Evolutionary conservation across 768 basidiomycete genomes (phyloP).

Genomic region (Infundibulicybe gibba): DNA sequence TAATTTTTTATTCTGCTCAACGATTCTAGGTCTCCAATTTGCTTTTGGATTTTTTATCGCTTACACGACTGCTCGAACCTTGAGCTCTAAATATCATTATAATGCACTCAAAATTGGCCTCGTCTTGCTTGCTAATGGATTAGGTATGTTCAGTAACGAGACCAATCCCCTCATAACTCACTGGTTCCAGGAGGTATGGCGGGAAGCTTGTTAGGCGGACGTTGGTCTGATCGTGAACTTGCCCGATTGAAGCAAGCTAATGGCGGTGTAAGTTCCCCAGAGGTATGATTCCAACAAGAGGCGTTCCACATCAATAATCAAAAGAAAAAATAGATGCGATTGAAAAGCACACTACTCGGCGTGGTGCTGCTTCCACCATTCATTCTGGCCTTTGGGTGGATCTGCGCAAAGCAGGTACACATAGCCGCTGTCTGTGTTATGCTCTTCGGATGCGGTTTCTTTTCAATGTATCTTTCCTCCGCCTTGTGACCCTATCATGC

Average conservation of each 20-base stretch:
- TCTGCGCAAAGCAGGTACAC: constrained; percentile 56
- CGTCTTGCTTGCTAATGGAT: constrained; percentile 71
- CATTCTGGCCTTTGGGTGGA: constrained; percentile 74
- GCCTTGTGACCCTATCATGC: neutral
- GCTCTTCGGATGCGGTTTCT: constrained; percentile 72
- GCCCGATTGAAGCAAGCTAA: constrained; percentile 32
- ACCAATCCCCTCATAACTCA: neutral
- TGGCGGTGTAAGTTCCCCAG: constrained; percentile 48
- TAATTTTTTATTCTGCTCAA: neutral
- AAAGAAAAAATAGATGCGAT: constrained; percentile 54
- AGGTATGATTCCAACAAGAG: constrained; percentile 29
- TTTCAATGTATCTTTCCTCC: constrained; percentile 54
- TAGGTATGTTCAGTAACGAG: constrained; percentile 37
- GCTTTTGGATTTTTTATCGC: constrained; percentile 67
- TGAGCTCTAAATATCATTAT: constrained; percentile 61
- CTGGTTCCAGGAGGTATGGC: constrained; percentile 27
- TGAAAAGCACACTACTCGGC: constrained; percentile 57
- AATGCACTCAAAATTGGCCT: constrained; percentile 70
- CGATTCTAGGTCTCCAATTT: constrained; percentile 52
- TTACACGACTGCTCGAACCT: constrained; percentile 73
- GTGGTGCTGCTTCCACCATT: constrained; percentile 59
- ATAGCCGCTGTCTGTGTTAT: constrained; percentile 67
- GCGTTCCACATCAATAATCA: neutral
- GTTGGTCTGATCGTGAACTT: constrained; percentile 40
- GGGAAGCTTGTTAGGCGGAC: constrained; percentile 42